phyloP scores from a whole-genome alignment of 164 flowering plant species.

The Vitis amurensis region DNA sequence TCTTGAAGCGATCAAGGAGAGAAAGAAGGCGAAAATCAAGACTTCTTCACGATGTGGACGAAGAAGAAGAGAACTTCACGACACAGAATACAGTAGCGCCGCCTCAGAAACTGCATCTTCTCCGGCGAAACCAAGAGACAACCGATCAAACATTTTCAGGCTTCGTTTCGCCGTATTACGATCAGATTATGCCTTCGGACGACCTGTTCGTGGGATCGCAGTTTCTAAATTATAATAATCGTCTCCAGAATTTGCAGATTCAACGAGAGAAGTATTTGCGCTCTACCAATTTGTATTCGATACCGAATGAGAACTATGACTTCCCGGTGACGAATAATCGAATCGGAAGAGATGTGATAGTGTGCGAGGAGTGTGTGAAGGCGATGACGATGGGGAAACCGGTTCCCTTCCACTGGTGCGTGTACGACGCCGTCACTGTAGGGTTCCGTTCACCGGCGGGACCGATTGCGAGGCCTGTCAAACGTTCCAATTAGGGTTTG shows the following conservation, averaged over 20 bases:
- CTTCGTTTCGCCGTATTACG: constrained; percentile 10
- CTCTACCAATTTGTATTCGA: constrained; percentile 8
- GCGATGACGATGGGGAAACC: constrained; percentile 17
- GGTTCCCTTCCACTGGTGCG: constrained; percentile 50
- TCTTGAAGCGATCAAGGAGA: constrained; percentile 24
- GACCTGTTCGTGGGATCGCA: background rate
- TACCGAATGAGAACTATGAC: background rate
- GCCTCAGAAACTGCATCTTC: constrained; percentile 24
- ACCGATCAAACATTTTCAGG: background rate
- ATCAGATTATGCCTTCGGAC: background rate
- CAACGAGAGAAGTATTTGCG: constrained; percentile 19
- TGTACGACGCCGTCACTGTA: constrained; percentile 35
- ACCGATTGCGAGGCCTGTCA: constrained; percentile 51
- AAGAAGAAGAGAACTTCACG: background rate
- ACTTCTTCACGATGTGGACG: background rate
- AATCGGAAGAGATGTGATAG: background rate
- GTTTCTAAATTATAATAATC: background rate
- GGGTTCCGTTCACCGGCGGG: constrained; percentile 47
- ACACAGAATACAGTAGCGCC: background rate
- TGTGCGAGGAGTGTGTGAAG: constrained; percentile 38
- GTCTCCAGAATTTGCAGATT: background rate
- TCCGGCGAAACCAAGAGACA: constrained; percentile 12
- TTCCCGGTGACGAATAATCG: background rate
- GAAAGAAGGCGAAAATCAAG: constrained; percentile 13
- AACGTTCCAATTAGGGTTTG: constrained; percentile 5